A percentile compares a stretch with the other conserved stretches of the same genome.
Conservation (phyloP, 1,139 yeast genomes). For the Hansenula sp. region DNA sequence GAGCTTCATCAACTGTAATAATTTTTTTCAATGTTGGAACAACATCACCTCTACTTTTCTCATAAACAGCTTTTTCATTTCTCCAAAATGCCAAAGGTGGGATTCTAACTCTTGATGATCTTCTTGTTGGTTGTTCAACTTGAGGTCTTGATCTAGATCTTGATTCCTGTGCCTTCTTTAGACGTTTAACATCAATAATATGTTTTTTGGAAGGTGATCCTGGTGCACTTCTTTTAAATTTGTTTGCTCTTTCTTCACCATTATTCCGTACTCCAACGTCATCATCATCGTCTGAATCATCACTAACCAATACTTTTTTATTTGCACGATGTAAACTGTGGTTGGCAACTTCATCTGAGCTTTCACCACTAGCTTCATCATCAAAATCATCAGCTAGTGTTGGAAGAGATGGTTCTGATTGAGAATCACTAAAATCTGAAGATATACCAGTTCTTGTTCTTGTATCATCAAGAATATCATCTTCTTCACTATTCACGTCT, state of each 20-base stretch:
- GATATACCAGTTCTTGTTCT: background rate
- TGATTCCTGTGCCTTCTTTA: conserved; percentile 16
- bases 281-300: conserved; percentile 9
- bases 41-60: conserved; percentile 44
- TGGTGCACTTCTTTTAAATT: conserved; percentile 11
- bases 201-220: conserved; percentile 8
- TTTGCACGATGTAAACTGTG: background rate
- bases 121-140: conserved; percentile 26
- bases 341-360: background rate
- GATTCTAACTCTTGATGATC: conserved; percentile 61
- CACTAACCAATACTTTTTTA: conserved; percentile 1
- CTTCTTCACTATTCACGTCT: conserved; percentile 24
- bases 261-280: background rate
- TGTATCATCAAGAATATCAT: conserved; percentile 5
- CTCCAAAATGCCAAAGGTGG: conserved; percentile 85
- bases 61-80: conserved; percentile 70
- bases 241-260: conserved; percentile 5
- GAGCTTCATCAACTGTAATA: conserved; percentile 40
- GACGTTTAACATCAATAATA: conserved; percentile 14
- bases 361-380: conserved; percentile 6
- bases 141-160: conserved; percentile 16
- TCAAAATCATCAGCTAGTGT: conserved; percentile 9
- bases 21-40: conserved; percentile 60
- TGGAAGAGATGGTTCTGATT: conserved; percentile 1
- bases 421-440: background rate